These are phyloP conservation scores for Acacia crassicarpa DNA, from an alignment of 306 rosid species.

Conservation along the genomic window DNA sequence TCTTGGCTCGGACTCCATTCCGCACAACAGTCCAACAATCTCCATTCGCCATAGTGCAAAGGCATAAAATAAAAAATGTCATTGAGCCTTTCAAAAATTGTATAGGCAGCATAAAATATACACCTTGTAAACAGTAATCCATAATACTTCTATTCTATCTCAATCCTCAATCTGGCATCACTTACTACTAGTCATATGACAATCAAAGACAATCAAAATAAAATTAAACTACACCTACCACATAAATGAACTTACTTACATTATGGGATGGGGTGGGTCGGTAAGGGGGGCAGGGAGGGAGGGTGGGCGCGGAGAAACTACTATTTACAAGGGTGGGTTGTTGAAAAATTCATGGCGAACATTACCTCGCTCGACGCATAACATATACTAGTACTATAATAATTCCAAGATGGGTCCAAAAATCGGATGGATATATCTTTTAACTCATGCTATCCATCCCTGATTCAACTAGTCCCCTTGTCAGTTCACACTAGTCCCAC, in stretches of 20 bases:
- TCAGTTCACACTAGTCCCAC: slow-evolving; percentile 6
- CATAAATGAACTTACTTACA: slow-evolving; percentile 48
- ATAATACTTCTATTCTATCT: slow-evolving; percentile 18
- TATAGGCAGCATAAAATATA: neutral
- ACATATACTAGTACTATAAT: slow-evolving; percentile 34
- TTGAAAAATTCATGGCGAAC: slow-evolving; percentile 30
- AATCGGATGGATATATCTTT: slow-evolving; percentile 37
- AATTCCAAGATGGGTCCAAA: slow-evolving; percentile 50
- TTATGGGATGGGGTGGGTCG: slow-evolving; percentile 22
- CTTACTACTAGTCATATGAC: neutral
- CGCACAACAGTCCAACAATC: neutral
- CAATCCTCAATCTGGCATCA: neutral
- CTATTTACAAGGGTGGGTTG: slow-evolving; percentile 44
- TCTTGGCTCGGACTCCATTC: neutral
- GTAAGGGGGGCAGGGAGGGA: neutral
- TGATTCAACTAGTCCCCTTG: slow-evolving; percentile 26
- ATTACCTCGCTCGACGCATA: slow-evolving; percentile 38
- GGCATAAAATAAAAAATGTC: neutral
- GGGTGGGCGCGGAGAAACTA: neutral
- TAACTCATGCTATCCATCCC: slow-evolving; percentile 38
- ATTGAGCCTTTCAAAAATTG: neutral
- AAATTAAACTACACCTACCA: slow-evolving; percentile 15
- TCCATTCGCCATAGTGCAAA: neutral
- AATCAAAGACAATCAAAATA: slow-evolving; percentile 24
- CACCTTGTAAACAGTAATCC: neutral